phyloP scores from a whole-genome alignment of 495 filamentous ascomycete genomes.

The Letharia lupina region DNA sequence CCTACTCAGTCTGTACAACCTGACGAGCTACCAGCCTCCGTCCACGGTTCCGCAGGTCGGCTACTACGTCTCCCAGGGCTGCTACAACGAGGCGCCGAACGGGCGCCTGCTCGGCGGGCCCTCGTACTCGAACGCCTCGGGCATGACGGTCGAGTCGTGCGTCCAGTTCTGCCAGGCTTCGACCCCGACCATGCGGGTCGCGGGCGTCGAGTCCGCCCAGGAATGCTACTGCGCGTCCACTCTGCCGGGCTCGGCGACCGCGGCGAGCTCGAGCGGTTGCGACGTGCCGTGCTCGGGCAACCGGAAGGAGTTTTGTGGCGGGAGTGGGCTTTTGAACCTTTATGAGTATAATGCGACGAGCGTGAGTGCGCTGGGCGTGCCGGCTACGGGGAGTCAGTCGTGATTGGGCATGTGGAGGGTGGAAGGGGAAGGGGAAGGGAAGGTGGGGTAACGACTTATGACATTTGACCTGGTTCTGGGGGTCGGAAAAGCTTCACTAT shows the following conservation, averaged over 20 bases:
- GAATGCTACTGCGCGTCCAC: neutral
- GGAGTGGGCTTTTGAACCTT: neutral
- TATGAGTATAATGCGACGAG: neutral
- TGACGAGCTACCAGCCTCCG: neutral
- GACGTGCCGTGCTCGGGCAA: neutral
- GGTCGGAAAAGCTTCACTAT: too few species aligned
- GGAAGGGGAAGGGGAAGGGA: too few species aligned
- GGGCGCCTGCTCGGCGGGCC: neutral
- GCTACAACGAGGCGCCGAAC: neutral
- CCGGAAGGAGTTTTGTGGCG: neutral
- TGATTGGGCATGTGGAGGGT: neutral
- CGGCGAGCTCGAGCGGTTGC: neutral
- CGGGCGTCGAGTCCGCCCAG: neutral
- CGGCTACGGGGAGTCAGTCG: neutral
- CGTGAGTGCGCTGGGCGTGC: too few species aligned
- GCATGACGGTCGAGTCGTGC: conserved; percentile 2
- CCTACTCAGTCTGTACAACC: neutral
- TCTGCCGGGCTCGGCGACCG: neutral
- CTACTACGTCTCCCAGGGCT: neutral
- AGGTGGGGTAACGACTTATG: neutral
- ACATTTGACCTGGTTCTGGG: too few species aligned
- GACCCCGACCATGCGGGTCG: neutral
- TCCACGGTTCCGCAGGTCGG: neutral
- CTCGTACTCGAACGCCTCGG: neutral
- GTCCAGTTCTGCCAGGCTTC: neutral